Evolutionary conservation across 2,329 filamentous ascomycete genomes (phyloP), one percentile per base, ranked within the genome.

Genomic region (Nemania sp.): DNA sequence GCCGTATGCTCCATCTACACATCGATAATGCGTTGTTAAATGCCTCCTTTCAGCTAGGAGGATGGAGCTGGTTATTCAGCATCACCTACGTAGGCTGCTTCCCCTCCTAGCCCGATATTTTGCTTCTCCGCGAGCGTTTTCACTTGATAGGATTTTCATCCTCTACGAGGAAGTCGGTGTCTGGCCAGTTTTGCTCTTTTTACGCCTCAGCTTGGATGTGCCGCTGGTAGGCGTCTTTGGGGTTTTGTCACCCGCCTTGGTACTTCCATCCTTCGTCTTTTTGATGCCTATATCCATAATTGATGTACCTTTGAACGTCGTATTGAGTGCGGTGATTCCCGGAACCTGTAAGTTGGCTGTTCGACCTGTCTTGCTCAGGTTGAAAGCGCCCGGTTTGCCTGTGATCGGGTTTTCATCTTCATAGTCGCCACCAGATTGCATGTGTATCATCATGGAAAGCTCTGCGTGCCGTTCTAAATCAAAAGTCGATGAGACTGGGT

Each of bases 401-500:
- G 88, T 90, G 73, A 91, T 90, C 49, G 89, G 88, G 71, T 90
- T 91, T 77, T 90, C 87, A 77, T 91, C 88, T 79, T 91, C 87
- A 75, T 89, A 91, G 70, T 91, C 88, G 56, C 87, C 86, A 43
- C 88, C 89, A 72, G 86, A 87, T 69, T 83, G 84, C 78, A 88
- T 81, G 71, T 89, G 87, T 47, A 88, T 82, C 72, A 82, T 79
- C 69, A 89, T 85, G 0, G 88, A 86, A 72, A 90, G 87, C 71
- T 90, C 87, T 1, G 88, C 82, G 2, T 87, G 77, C 15, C 83
- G 81, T 4, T 77, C 70, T 67, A 86, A 81, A 53, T 68, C 3
- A 85, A 76, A 0, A 78, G 80, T 0, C 77, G 73, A 64, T 82
- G 79, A 43, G 38, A 68, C 13, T 43, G 69, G 20, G 43, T 82